Conservation (phyloP, 192 early-diverging fungal genomes). For the Rhizoclosmatium sp. region DNA sequence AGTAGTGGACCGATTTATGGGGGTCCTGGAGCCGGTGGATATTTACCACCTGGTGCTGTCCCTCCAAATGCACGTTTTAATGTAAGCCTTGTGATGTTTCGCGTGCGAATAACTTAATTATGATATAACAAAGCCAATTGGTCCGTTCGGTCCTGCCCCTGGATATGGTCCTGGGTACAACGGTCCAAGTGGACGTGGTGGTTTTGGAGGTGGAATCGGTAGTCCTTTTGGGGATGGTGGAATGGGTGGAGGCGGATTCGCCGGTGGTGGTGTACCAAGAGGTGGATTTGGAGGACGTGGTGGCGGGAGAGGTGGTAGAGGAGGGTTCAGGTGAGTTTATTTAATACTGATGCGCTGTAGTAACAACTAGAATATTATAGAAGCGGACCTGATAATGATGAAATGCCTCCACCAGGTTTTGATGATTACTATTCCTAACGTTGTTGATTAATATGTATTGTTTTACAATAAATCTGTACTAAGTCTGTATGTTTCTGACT, state of each 20-base stretch:
- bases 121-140: conserved; percentile 65
- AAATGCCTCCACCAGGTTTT: conserved; percentile 70
- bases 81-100: not conserved
- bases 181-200: conserved; percentile 40
- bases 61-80: conserved; percentile 88
- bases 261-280: not conserved
- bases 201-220: conserved; percentile 35
- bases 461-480: too few species aligned
- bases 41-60: conserved; percentile 52
- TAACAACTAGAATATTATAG: conserved; percentile 28
- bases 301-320: conserved; percentile 42
- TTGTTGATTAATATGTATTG: too few species aligned
- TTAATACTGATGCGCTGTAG: conserved; percentile 4
- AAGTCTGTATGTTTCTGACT: too few species aligned
- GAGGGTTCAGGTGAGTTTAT: conserved; percentile 40
- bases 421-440: conserved; percentile 22
- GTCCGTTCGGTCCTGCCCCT: conserved; percentile 73
- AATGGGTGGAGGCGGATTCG: conserved; percentile 19
- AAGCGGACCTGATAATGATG: conserved; percentile 80
- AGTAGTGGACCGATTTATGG: conserved; percentile 55
- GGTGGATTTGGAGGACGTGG: conserved; percentile 32
- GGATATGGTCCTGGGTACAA: conserved; percentile 8
- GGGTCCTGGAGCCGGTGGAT: conserved; percentile 57
- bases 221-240: conserved; percentile 57
- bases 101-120: not conserved